Evolutionary conservation across 2,329 filamentous ascomycete species (phyloP).

Genomic region (Penicillium frequentans): DNA sequence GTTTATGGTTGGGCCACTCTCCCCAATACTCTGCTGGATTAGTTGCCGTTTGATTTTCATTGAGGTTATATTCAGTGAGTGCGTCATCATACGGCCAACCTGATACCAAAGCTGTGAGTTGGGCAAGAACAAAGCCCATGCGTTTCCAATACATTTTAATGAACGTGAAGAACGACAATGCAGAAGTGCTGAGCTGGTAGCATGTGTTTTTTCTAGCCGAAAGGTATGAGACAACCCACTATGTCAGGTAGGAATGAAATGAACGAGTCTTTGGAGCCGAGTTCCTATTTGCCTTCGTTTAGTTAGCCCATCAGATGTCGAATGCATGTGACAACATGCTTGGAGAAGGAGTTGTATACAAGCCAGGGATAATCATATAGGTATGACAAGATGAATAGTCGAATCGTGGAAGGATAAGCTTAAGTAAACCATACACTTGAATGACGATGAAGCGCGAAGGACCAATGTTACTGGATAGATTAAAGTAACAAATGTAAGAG

Average conservation of each 20-base stretch:
- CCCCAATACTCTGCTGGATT: conserved; percentile 60
- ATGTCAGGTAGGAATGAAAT: neutral
- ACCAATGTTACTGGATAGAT: neutral
- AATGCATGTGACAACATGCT: neutral
- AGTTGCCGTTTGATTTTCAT: conserved; percentile 58
- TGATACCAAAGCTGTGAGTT: conserved; percentile 25
- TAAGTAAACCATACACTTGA: neutral
- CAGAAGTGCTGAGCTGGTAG: conserved; percentile 7
- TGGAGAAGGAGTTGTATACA: neutral
- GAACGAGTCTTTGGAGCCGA: neutral
- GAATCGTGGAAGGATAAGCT: neutral
- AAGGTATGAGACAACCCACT: neutral
- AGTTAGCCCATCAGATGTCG: neutral
- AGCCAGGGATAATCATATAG: neutral
- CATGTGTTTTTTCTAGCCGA: neutral
- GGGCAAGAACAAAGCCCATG: conserved; percentile 26
- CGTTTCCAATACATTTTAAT: conserved; percentile 34
- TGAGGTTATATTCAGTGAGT: conserved; percentile 59
- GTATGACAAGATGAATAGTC: neutral
- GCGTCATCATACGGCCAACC: conserved; percentile 51
- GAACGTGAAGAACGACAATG: conserved; percentile 4
- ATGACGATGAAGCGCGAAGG: neutral
- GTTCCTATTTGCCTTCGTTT: neutral
- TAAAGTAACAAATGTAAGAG: neutral
- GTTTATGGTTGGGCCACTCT: conserved; percentile 55